Base-by-base conservation (phyloP, 768 basidiomycete genomes). In the Phaeotremella skinneri region DNA sequence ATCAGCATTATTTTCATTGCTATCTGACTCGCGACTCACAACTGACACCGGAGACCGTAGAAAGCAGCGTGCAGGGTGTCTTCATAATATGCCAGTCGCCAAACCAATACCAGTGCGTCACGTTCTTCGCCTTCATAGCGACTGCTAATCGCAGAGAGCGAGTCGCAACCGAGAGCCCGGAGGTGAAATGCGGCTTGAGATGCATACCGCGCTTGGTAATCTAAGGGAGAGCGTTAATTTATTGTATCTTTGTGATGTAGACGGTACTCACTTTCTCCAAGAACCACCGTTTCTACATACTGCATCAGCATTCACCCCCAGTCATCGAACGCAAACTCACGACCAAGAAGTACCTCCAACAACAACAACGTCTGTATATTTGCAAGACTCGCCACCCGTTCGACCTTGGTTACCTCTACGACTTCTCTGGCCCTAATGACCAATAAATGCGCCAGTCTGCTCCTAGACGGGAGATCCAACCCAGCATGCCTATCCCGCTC, bases 331-430 rank as follows among this genome's bases (percentile, higher is more conserved):
- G 29, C 3, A 1, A 1, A 85, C 91, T 84, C 73, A 93, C 91
- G 89, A 77, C 85, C 90, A 76, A 92, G 88, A 21, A 91, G 75
- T 2, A 88, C 83, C 74, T 93, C 91, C 64, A 93, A 84, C 51
- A 93, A 78, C 54, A 92, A 79, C 11, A 85, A 83, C 52, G 89
- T 87, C 34, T 91, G 86, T 56, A 91, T 85, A 78, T 90, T 87
- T 73, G 94, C 88, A 43, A 85, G 78, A 51, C 82, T 84, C 29
- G 90, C 84, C 61, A 90, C 79, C 55, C 91, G 84, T 78, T 90
- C 90, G 23, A 91, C 87, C 79, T 90, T 91, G 75, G 90, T 80
- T 51, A 85, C 83, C 80, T 96, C 92, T 56, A 89, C 87, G 39
- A 93, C 82, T 76, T 91, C 89, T 60, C 90, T 83, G 50, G 90